Evolutionary conservation across 2,329 filamentous ascomycete genomes (phyloP), one percentile per base, ranked within the genome.

Genomic region (Paecilomyces sp.): DNA sequence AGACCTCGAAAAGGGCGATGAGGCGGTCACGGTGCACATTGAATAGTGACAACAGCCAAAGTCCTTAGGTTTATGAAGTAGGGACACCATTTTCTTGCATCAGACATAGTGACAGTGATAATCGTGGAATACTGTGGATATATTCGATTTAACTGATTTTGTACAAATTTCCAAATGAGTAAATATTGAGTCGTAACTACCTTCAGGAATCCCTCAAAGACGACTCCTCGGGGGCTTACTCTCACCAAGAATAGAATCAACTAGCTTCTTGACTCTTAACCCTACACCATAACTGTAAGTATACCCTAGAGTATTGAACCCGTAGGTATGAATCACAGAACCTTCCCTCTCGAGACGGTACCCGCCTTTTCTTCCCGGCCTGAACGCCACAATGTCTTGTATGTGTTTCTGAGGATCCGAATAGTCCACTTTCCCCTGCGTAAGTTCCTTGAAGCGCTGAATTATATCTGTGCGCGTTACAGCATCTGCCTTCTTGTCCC

Each of bases 381-480:
- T 56, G 50, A 68, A 63, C 1, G 55, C 66, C 13, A 66, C 65
- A 55, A 65, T 64, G n/a, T 68, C 60, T 34, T 58, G 58, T 12
- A 52, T 60, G 0, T 41, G 34, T 5, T 41, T 41, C n/a, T 41
- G 13, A n/a, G 34, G 4, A n/a, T 41, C 34, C 34, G 34, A 13
- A 15, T 41, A 41, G 34, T 41, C 11, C 1, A 11, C 13, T 15
- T 15, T 13, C n/a, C 34, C 34, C 4, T 15, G 34, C 13, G 34
- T 41, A 41, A 41, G 11, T 13, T 15, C 1, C 13, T n/a, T 41
- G 34, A 41, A 41, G 34, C 34, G 34, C 12, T 41, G 34, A 41
- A 41, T 13, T 15, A 41, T 41, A 41, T 41, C 34, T 4, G 11
- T 4, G 11, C 34, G 34, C n/a, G 34, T 41, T 15, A 5, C 11